A percentile compares a stretch with the other conserved stretches of the same genome.
Conservation (phyloP, 2,329 filamentous ascomycete species). For the Diaporthe ilicicola region DNA sequence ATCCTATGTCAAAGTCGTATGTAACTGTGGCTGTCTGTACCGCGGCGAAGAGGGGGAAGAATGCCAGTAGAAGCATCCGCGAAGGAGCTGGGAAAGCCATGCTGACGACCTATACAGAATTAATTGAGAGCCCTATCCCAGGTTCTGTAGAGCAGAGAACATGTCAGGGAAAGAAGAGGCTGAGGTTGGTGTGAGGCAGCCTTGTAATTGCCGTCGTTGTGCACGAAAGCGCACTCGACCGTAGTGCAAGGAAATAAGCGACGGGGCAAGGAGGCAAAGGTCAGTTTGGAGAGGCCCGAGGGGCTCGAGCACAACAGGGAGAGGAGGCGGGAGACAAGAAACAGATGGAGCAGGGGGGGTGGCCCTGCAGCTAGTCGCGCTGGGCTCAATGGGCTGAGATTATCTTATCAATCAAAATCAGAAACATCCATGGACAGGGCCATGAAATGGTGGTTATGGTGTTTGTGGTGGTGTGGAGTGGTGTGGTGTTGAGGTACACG, state of each 20-base stretch:
- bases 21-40: conserved; percentile 26
- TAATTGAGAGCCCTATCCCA: neutral
- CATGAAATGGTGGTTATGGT: neutral
- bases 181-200: neutral
- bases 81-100: neutral
- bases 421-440: neutral
- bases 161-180: neutral
- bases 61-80: neutral
- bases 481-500: too few relatives aligned
- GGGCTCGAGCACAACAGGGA: neutral
- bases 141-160: neutral
- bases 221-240: neutral
- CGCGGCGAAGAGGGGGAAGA: neutral
- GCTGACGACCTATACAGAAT: neutral
- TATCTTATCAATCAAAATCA: conserved; percentile 28
- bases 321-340: neutral
- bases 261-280: neutral
- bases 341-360: neutral
- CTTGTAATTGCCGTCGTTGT: neutral
- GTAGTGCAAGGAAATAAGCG: neutral
- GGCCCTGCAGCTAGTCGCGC: neutral
- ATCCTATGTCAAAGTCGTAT: conserved; percentile 29
- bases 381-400: neutral
- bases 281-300: neutral
- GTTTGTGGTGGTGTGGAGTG: neutral